Evolutionary conservation across 176 grass and related monocot species (phyloP), one percentile per base, ranked within the genome.

Genomic region (Hyparrhenia diplandra): DNA sequence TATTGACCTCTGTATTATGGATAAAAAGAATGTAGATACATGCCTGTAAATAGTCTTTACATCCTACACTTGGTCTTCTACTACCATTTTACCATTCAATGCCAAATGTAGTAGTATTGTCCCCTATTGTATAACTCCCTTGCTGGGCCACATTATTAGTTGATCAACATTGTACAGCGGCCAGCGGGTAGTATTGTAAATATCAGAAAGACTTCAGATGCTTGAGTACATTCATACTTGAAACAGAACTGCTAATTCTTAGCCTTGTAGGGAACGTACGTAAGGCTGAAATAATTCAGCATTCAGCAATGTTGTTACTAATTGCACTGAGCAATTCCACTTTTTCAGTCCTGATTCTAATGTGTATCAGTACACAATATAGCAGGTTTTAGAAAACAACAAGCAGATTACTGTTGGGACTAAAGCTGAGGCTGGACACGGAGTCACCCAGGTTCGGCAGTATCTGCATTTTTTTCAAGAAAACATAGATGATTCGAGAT

Each of bases 11-110:
- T 64, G 20, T 78, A 34, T 55, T 84, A 36, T 59, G 49, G 10
- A 55, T 35, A 27, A 85, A 85, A 54, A 89, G 23, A 11, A 67
- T 61, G 49, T 52, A 52, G 18, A 52, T 21, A 52, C 18, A 52
- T 76, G 55, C 49, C 7, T 39, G 74, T 71, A 69, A 47, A 69
- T 51, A 89, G 58, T 73, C 32, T 24, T 32, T 34, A 67, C 36
- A 72, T 64, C 43, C 70, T 57, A 64, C 52, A 23, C 63, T 10
- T 36, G 5, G 13, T 79, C 52, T 73, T 78, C n/a, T 8, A 30
- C 20, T 67, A 49, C 40, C 39, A 37, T 66, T 66, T 52, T 74
- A 21, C 69, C 55, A 46, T 62, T 13, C 16, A 76, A 52, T 58
- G 67, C 57, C 55, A 64, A 76, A 77, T 21, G 17, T 5, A 51